phyloP scores from a whole-genome alignment of 2,329 filamentous ascomycete species.

The Colletotrichum melonis region DNA sequence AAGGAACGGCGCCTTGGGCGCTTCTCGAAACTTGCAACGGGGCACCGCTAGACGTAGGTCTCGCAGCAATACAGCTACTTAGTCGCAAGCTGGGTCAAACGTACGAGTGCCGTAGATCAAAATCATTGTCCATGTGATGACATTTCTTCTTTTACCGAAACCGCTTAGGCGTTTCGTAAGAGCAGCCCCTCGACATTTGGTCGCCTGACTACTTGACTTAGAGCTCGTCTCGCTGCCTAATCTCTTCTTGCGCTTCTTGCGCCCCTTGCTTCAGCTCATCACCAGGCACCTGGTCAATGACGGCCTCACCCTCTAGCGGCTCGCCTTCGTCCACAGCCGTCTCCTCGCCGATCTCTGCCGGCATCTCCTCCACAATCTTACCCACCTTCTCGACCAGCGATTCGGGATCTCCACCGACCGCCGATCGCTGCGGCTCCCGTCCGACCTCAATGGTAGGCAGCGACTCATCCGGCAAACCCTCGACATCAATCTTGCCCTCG shows the following conservation, averaged over 20 bases:
- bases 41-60: neutral
- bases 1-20: neutral
- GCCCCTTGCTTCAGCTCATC: conserved; percentile 41
- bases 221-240: conserved; percentile 31
- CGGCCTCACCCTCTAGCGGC: conserved; percentile 38
- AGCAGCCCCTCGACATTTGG: neutral
- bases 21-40: neutral
- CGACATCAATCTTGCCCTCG: conserved; percentile 43
- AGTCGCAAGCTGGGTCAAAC: neutral
- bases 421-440: conserved; percentile 40
- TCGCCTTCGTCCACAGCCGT: neutral
- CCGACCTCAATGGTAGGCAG: conserved; percentile 63
- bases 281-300: conserved; percentile 4
- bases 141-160: conserved; percentile 23
- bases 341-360: conserved; percentile 31
- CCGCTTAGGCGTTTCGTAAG: neutral
- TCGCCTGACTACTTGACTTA: neutral
- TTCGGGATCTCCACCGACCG: conserved; percentile 45
- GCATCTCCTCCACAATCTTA: conserved; percentile 57
- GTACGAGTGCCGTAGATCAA: neutral
- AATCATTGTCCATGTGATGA: conserved; percentile 8
- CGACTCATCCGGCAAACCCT: conserved; percentile 52
- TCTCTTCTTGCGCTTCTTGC: conserved; percentile 29
- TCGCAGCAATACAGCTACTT: neutral
- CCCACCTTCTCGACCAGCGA: conserved; percentile 65